Percentiles rank a stretch among this genome's conserved stretches.
Conservation (phyloP, 2,329 filamentous ascomycete species). For the Pseudogymnoascus sp. region DNA sequence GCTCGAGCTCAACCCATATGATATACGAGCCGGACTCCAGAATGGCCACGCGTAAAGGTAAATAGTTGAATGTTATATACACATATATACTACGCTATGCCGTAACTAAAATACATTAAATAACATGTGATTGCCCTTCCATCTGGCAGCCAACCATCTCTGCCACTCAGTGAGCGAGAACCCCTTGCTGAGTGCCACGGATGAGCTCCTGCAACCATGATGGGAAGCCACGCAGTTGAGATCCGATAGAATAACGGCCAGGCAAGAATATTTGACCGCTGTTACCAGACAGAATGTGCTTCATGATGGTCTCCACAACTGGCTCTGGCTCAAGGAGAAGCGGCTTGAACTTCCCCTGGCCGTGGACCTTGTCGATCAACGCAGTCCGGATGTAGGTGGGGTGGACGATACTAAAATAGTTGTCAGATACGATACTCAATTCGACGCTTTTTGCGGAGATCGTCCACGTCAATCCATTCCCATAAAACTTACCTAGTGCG, state of each 20-base stretch:
- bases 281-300: conserved; percentile 11
- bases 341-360: conserved; percentile 8
- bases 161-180: background rate
- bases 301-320: conserved; percentile 11
- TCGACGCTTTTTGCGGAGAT: background rate
- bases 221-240: background rate
- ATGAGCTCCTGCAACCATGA: conserved; percentile 8
- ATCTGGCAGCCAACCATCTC: background rate
- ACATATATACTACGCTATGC: background rate
- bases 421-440: background rate
- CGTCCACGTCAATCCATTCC: background rate
- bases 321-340: conserved; percentile 13
- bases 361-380: background rate
- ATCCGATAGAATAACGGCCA: background rate
- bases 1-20: background rate
- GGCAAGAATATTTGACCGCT: conserved; percentile 13
- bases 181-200: background rate
- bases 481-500: conserved; percentile 27
- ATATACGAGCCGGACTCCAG: background rate
- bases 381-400: conserved; percentile 14
- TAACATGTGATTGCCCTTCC: background rate
- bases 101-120: background rate
- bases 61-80: background rate
- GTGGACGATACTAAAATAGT: conserved; percentile 3
- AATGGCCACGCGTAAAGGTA: background rate